Evolutionary conservation across 257 asterid species (phyloP).

Genomic region (Dorcoceras hygrometricum): DNA sequence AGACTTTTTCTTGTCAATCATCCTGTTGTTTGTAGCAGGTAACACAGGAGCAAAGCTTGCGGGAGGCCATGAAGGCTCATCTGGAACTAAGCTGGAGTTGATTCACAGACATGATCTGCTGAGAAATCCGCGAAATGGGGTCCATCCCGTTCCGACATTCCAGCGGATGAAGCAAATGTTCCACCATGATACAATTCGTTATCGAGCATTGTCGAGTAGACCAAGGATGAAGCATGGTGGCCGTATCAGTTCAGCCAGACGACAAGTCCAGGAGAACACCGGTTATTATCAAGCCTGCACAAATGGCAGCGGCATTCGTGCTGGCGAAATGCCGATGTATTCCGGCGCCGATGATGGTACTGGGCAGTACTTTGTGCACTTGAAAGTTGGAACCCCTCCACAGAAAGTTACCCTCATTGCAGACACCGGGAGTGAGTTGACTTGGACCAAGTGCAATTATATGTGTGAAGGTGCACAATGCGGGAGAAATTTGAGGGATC

Average conservation of each 20-base stretch:
- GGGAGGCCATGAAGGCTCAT: slow-evolving; percentile 3
- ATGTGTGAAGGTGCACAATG: slow-evolving; percentile 34
- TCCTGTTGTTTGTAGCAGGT: slow-evolving; percentile 12
- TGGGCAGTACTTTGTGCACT: slow-evolving; percentile 49
- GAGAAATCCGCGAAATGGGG: neutral
- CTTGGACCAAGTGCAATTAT: slow-evolving; percentile 50
- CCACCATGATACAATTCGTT: slow-evolving; percentile 37
- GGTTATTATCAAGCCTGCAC: slow-evolving; percentile 19
- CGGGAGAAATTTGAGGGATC: slow-evolving; percentile 8
- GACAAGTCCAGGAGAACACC: slow-evolving; percentile 18
- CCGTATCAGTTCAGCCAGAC: slow-evolving; percentile 2
- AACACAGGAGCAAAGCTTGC: neutral
- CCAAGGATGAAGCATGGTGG: slow-evolving; percentile 6
- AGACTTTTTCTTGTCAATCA: slow-evolving; percentile 7
- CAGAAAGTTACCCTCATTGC: slow-evolving; percentile 41
- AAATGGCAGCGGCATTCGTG: slow-evolving; percentile 20
- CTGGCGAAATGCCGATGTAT: slow-evolving; percentile 33
- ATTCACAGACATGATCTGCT: slow-evolving; percentile 7
- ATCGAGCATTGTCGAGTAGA: slow-evolving; percentile 24
- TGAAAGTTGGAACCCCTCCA: slow-evolving; percentile 46
- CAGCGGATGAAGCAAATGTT: slow-evolving; percentile 27
- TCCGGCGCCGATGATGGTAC: slow-evolving; percentile 55
- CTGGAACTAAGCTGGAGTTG: slow-evolving; percentile 30
- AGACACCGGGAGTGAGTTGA: slow-evolving; percentile 65
- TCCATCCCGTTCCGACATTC: neutral